Conservation (phyloP, 169 alveolate species). For the Plasmodium blacklocki region DNA sequence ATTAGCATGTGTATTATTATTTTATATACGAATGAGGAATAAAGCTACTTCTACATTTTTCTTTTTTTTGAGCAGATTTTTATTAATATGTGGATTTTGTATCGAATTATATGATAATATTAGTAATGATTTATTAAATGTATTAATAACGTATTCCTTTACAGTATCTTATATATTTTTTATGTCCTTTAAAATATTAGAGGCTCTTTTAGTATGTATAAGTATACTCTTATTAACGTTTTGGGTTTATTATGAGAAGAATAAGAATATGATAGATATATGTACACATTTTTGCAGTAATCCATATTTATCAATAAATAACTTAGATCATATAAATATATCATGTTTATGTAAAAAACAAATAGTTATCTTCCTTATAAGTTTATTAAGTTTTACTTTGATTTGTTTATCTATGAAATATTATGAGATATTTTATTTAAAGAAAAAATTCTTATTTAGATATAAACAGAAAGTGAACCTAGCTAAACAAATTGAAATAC, state of each 20-base stretch:
- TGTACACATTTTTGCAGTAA: constrained; percentile 74
- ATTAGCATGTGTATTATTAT: constrained; percentile 7
- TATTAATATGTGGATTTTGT: constrained; percentile 31
- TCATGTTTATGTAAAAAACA: constrained; percentile 61
- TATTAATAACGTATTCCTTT: constrained; percentile 43
- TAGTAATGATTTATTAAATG: constrained; percentile 26
- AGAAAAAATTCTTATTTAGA: constrained; percentile 86
- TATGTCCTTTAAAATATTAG: constrained; percentile 66
- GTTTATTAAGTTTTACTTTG: constrained; percentile 82
- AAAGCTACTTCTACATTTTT: constrained; percentile 36
- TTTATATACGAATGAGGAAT: constrained; percentile 13
- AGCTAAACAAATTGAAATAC: constrained; percentile 89
- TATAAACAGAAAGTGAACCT: constrained; percentile 85
- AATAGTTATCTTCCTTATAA: constrained; percentile 78
- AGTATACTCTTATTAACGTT: constrained; percentile 5
- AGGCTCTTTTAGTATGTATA: constrained; percentile 22
- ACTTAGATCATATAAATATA: constrained; percentile 25
- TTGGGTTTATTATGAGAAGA: constrained; percentile 67
- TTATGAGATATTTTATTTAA: constrained; percentile 85
- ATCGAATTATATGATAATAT: constrained; percentile 65
- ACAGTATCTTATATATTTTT: constrained; percentile 59
- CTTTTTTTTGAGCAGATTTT: constrained; percentile 22
- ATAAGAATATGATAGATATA: constrained; percentile 30
- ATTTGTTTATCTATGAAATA: constrained; percentile 89
- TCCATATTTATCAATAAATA: constrained; percentile 39